These are phyloP conservation scores for Vigna reflexopilosa DNA, from an alignment of 306 rosid species.

Conservation along the genomic window DNA sequence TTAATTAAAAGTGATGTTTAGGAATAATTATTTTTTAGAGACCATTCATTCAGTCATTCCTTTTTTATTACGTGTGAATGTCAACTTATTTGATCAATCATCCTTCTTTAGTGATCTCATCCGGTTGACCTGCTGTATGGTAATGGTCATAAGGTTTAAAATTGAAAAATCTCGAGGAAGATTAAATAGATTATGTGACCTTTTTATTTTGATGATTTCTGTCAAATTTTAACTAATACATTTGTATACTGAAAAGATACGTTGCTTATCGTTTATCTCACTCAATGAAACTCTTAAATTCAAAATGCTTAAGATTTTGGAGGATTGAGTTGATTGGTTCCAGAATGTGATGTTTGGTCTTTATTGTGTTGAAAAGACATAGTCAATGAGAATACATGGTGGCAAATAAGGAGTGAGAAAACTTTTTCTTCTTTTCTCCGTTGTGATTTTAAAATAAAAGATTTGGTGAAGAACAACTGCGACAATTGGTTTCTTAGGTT, in stretches of 20 bases:
- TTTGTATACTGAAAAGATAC: too few relatives aligned
- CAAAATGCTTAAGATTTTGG: not conserved
- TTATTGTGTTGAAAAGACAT: not conserved
- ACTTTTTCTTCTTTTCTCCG: not conserved
- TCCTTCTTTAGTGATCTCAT: too few relatives aligned
- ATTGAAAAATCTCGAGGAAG: too few relatives aligned
- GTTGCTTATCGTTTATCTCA: too few relatives aligned
- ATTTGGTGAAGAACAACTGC: constrained; percentile 7
- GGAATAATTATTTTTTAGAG: rapidly evolving
- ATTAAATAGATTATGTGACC: too few relatives aligned
- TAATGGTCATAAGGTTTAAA: too few relatives aligned
- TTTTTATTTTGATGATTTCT: too few relatives aligned
- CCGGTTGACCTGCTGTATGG: rapidly evolving
- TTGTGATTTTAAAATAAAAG: not conserved
- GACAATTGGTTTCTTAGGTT: not conserved
- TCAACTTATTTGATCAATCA: too few relatives aligned
- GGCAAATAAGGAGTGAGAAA: not conserved
- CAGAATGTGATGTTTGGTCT: not conserved
- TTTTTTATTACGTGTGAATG: rapidly evolving
- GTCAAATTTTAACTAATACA: too few relatives aligned
- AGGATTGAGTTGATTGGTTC: not conserved
- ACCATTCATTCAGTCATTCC: rapidly evolving
- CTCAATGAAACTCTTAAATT: not conserved
- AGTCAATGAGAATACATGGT: not conserved
- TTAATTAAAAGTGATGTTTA: too few relatives aligned